These are phyloP conservation scores for Termitomyces sp. DNA, from an alignment of 1,284 basidiomycete species.

Conservation along the genomic window DNA sequence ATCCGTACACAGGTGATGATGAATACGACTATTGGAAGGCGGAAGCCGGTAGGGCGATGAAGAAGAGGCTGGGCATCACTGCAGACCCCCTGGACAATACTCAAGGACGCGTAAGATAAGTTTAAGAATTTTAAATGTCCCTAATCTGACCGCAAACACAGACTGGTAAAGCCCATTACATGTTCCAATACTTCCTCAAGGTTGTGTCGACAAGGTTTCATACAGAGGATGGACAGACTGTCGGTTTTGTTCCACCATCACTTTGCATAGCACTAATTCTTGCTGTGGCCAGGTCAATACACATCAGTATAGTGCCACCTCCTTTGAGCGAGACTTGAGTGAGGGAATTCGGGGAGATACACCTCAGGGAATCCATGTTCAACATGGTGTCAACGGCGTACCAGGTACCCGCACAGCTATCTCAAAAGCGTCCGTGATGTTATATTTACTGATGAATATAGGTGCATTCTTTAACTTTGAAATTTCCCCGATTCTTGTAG, in stretches of 20 bases:
- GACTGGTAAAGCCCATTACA: constrained; percentile 72
- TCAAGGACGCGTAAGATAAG: constrained; percentile 49
- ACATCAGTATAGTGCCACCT: constrained; percentile 92
- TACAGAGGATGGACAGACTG: constrained; percentile 70
- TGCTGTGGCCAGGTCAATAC: constrained; percentile 55
- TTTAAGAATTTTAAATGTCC: constrained; percentile 2
- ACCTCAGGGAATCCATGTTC: constrained; percentile 69
- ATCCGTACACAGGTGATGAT: constrained; percentile 49
- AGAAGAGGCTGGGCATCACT: constrained; percentile 68
- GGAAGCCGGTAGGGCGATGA: constrained; percentile 61
- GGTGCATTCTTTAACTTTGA: constrained; percentile 96
- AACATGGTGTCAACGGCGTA: constrained; percentile 76
- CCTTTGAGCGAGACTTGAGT: constrained; percentile 88
- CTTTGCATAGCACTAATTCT: constrained; percentile 1
- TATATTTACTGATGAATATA: constrained; percentile 17
- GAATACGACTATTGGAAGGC: constrained; percentile 69
- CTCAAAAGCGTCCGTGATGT: neutral
- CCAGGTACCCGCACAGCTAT: constrained; percentile 50
- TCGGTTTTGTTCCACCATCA: constrained; percentile 30
- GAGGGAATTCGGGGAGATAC: constrained; percentile 59
- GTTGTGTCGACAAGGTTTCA: constrained; percentile 92
- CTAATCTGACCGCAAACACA: constrained; percentile 25
- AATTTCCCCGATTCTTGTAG: constrained; percentile 93
- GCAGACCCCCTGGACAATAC: constrained; percentile 80
- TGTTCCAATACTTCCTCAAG: constrained; percentile 98